These are phyloP conservation scores for Epichloe brachyelytri DNA, from an alignment of 2,329 filamentous ascomycete genomes.

Conservation along the genomic window DNA sequence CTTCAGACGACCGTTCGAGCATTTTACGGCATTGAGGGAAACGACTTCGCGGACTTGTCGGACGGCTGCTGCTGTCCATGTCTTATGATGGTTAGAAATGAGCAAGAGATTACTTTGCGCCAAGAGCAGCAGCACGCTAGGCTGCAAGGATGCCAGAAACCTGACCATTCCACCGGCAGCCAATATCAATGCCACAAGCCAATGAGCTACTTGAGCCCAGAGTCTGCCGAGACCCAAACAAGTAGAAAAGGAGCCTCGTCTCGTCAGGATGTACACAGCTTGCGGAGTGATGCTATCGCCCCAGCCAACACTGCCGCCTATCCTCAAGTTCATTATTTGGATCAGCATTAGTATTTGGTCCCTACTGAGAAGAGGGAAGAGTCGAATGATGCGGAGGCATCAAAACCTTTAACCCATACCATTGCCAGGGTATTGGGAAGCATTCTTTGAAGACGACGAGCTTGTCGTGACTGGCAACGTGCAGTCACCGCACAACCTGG, in stretches of 20 bases:
- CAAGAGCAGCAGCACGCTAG: conserved; percentile 10
- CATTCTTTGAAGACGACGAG: conserved; percentile 7
- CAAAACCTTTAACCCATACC: not conserved
- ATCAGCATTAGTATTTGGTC: conserved; percentile 10
- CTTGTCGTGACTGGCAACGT: not conserved
- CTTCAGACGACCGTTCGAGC: conserved; percentile 19
- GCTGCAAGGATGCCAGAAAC: conserved; percentile 6
- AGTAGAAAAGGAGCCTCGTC: not conserved
- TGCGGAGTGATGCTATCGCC: not conserved
- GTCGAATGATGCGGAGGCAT: not conserved
- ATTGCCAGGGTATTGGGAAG: not conserved
- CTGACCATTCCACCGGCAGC: conserved; percentile 1
- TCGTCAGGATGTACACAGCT: not conserved
- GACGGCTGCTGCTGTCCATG: conserved; percentile 18
- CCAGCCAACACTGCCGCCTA: not conserved
- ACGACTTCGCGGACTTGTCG: conserved; percentile 10
- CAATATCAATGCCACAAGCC: conserved; percentile 12
- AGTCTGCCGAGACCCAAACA: conserved; percentile 3
- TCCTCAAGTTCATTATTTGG: conserved; percentile 6
- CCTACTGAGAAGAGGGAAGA: conserved; percentile 1
- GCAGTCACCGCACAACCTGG: conserved; percentile 5
- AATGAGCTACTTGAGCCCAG: conserved; percentile 11
- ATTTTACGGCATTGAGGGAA: conserved; percentile 21
- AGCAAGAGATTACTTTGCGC: conserved; percentile 21
- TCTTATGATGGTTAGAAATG: conserved; percentile 15